Evolutionary conservation across 495 filamentous ascomycete species (phyloP), one percentile per base, ranked within the genome.

Genomic region (Thozetella sp.): DNA sequence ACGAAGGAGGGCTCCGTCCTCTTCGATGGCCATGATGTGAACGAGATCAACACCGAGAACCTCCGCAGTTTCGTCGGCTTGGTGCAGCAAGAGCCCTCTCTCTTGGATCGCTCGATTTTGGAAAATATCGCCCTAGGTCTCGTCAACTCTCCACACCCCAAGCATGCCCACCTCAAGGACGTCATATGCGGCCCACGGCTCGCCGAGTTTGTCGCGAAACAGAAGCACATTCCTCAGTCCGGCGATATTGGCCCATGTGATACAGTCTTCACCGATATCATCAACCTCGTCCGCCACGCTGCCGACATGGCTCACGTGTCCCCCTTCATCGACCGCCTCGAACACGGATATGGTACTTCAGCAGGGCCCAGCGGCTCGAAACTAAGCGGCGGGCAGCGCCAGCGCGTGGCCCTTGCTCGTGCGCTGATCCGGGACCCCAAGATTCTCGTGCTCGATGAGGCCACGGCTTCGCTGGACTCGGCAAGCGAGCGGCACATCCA

Each of bases 401-500:
- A 97, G 68, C 90, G 93, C 59, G 93, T 97, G 70, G 80, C 80
- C 19, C 83, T 86, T 55, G 93, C 93, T 3, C 84, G 93, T 66
- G 93, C 93, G 25, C 86, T 97, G 58, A 89, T 97, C 46, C 90
- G 86, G 27, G 89, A 97, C 68, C 94, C 93, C 9, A 93, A 93
- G 76, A 70, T 97, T 67, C 80, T 97, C 2, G 75, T 97, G 2
- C 85, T 97, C 17, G 93, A 97, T 67, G 93, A 97, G 71, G 93
- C 94, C 34, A 97, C 93, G 0, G 90, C 89, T 19, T 92, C 92
- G 2, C 80, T 97, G 22, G 93, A 97, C 70, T 95, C 94, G 37
- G 92, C 91, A 64, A 91, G 90, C n/a, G 93, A 97, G 76, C 90
- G 90, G 20, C 89, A 94, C 15, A 93, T 97, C 3, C 93, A 97